Percentiles rank a stretch among this genome's conserved stretches.
phyloP scores from a whole-genome alignment of 352 stramenopile genomes.

The Pseudoperonospora humuli region DNA sequence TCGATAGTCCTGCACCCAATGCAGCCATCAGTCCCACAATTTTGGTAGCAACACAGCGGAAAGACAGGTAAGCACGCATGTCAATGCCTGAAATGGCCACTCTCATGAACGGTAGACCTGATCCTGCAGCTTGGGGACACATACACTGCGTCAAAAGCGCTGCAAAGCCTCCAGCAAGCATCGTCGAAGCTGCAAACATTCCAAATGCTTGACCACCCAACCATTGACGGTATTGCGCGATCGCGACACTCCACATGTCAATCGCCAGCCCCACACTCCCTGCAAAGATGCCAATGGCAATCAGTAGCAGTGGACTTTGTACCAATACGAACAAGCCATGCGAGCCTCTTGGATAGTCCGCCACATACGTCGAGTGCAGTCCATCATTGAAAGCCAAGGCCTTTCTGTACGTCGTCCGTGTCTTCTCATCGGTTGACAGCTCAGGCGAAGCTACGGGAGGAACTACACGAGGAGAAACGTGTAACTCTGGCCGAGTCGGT shows the following conservation, averaged over 20 bases:
- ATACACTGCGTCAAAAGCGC: conserved; percentile 46
- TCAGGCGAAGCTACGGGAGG: background rate
- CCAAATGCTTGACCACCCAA: conserved; percentile 44
- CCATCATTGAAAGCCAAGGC: conserved; percentile 53
- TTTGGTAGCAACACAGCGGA: conserved; percentile 65
- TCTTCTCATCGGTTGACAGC: conserved; percentile 5
- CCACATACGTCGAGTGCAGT: conserved; percentile 75
- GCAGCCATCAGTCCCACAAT: conserved; percentile 58
- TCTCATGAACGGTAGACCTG: conserved; percentile 72
- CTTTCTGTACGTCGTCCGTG: conserved; percentile 34
- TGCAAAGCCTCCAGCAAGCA: conserved; percentile 40
- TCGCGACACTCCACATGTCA: conserved; percentile 55
- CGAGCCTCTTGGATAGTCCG: conserved; percentile 45
- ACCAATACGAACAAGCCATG: conserved; percentile 57
- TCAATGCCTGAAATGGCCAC: conserved; percentile 80
- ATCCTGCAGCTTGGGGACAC: conserved; percentile 64
- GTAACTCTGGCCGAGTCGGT: conserved; percentile 6
- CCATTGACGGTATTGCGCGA: conserved; percentile 55
- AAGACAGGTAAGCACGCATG: conserved; percentile 64
- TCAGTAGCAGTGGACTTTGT: conserved; percentile 59
- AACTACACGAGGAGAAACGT: conserved; percentile 2
- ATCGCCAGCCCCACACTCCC: conserved; percentile 51
- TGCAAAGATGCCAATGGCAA: conserved; percentile 63
- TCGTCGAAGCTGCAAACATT: conserved; percentile 50
- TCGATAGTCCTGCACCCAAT: conserved; percentile 56